phyloP scores from a whole-genome alignment of 306 rosid genomes.

The Castanea crenata region DNA sequence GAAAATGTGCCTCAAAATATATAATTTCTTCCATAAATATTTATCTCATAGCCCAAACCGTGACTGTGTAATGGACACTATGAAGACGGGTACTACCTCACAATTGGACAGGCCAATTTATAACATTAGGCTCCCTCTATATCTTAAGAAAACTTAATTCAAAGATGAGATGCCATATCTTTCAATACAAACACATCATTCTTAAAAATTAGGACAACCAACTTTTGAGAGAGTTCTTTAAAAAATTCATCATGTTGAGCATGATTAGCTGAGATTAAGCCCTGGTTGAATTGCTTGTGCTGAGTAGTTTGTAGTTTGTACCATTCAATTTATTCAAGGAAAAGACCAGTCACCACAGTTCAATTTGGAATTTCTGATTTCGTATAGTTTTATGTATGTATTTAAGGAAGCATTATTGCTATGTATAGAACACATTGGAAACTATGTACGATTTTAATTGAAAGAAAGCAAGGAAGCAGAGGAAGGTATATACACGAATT shows the following conservation, averaged over 20 bases:
- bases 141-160: too few relatives aligned
- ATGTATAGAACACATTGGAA: background rate
- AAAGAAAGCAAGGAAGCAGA: background rate
- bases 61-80: too few relatives aligned
- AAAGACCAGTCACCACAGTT: background rate
- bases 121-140: too few relatives aligned
- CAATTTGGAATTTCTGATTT: background rate
- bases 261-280: too few relatives aligned
- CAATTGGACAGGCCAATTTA: too few relatives aligned
- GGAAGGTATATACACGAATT: conserved; percentile 42
- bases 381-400: background rate
- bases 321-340: background rate
- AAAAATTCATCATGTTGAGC: too few relatives aligned
- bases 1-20: too few relatives aligned
- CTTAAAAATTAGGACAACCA: background rate
- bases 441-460: background rate
- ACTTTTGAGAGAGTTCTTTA: background rate
- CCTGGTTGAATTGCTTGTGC: background rate
- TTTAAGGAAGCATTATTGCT: background rate
- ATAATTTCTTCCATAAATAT: too few relatives aligned
- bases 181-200: background rate
- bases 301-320: background rate
- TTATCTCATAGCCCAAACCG: too few relatives aligned
- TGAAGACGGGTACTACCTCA: too few relatives aligned
- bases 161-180: too few relatives aligned